Base-by-base conservation (phyloP, 1,139 yeast genomes). In the Tardiomyces blankii region DNA sequence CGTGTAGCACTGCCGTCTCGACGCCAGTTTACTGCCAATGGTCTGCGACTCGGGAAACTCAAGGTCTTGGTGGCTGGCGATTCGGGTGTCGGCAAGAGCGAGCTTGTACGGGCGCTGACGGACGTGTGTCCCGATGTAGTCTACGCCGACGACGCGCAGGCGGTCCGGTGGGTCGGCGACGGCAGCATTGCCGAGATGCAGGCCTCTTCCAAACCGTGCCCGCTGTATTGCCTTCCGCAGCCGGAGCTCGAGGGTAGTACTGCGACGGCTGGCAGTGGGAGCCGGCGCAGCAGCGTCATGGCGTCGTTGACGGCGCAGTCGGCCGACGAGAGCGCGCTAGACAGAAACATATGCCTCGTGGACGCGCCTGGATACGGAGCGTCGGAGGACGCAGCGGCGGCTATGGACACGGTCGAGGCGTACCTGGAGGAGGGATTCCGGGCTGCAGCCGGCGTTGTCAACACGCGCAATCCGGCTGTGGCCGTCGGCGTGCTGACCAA, bases 151-250 rank as follows among this genome's bases (percentile, higher is more conserved):
- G 55, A 54, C n/a, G 46, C 51, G 27, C 19, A 8, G 30, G 14
- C 38, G 5, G 23, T 21, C 18, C 13, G 32, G 19, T 14, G 30
- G 27, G 11, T n/a, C 7, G 35, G 14, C 33, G 12, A 30, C 16
- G 40, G 38, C 19, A 44, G 40, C 19, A 46, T 50, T n/a, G 42
- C 44, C 33, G 51, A 50, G 43, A 39, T 48, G 5, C 42, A 48
- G 38, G 61, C 58, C 27, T 58, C 61, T 2, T 52, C 62, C 7
- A 53, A 56, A 47, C 62, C 61, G 9, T 49, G 44, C 27, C 58
- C 60, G 2, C 41, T 50, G 14, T 57, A 52, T 43, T 48, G 54
- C 49, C 39, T 48, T 18, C 18, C 18, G n/a, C 43, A 40, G 11
- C 13, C 7, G 9, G 35, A 30, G n/a, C n/a, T 12, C 16, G 16